Conservation (phyloP, 768 basidiomycete species). For the Tulasnella calospora region DNA sequence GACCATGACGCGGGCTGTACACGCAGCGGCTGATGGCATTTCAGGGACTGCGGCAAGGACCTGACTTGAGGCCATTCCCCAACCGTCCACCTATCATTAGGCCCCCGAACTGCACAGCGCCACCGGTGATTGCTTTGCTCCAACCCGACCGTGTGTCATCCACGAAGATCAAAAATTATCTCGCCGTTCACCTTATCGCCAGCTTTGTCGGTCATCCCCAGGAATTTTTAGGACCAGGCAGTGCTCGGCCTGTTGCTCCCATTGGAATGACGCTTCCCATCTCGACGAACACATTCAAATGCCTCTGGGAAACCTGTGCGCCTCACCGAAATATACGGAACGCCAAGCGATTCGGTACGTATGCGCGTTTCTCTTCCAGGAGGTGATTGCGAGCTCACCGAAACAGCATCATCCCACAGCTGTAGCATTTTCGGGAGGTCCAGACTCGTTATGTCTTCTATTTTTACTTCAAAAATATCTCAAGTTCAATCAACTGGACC, state of each 20-base stretch:
- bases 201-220: background rate
- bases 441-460: constrained; percentile 75
- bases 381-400: background rate
- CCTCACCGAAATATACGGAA: background rate
- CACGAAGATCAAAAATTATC: background rate
- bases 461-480: constrained; percentile 50
- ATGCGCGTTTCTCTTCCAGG: background rate
- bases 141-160: background rate
- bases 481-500: constrained; percentile 30
- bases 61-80: constrained; percentile 6
- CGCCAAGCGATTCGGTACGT: constrained; percentile 13
- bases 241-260: background rate
- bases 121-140: background rate
- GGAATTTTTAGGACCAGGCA: background rate
- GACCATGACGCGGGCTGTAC: constrained; percentile 1
- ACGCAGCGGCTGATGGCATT: background rate
- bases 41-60: background rate
- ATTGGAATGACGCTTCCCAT: background rate
- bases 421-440: constrained; percentile 75
- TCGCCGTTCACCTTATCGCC: background rate
- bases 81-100: background rate
- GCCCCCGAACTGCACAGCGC: background rate
- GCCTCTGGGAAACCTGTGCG: background rate
- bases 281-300: background rate
- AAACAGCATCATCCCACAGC: constrained; percentile 40